phyloP scores from a whole-genome alignment of 768 basidiomycete genomes.

The Crucibulum laeve region DNA sequence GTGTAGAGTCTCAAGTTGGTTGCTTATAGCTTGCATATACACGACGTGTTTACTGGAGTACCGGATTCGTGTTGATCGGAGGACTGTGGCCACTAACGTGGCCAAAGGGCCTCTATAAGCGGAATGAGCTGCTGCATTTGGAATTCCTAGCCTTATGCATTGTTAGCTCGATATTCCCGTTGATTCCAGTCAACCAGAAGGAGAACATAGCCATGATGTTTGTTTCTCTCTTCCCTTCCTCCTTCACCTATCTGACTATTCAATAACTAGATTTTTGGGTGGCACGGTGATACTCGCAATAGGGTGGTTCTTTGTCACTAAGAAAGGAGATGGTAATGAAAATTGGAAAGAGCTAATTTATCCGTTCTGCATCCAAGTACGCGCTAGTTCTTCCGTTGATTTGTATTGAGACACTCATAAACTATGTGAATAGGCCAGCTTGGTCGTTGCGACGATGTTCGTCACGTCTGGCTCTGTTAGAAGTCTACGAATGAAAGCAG shows the following conservation, averaged over 20 bases:
- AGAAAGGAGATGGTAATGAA: not conserved
- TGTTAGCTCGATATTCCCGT: constrained; percentile 60
- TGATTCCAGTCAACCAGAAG: constrained; percentile 66
- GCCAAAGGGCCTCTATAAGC: constrained; percentile 27
- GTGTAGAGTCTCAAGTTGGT: not conserved
- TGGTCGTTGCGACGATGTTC: constrained; percentile 42
- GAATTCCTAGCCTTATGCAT: constrained; percentile 50
- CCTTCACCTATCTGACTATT: not conserved
- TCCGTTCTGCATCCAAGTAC: constrained; percentile 23
- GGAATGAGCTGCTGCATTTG: constrained; percentile 17
- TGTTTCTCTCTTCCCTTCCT: constrained; percentile 15
- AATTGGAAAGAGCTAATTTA: constrained; percentile 1
- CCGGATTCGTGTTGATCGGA: constrained; percentile 59
- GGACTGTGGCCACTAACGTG: constrained; percentile 64
- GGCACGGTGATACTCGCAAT: constrained; percentile 38
- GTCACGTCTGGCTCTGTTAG: constrained; percentile 55
- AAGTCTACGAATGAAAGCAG: constrained; percentile 61
- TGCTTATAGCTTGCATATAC: constrained; percentile 62
- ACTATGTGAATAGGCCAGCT: constrained; percentile 27
- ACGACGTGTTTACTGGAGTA: constrained; percentile 66
- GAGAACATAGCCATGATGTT: constrained; percentile 63
- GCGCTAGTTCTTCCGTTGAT: not conserved
- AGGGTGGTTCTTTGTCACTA: constrained; percentile 17
- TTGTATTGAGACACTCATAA: not conserved
- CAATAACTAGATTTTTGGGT: constrained; percentile 35